Base-by-base conservation (phyloP, 306 rosid species). In the Corylus avellana region DNA sequence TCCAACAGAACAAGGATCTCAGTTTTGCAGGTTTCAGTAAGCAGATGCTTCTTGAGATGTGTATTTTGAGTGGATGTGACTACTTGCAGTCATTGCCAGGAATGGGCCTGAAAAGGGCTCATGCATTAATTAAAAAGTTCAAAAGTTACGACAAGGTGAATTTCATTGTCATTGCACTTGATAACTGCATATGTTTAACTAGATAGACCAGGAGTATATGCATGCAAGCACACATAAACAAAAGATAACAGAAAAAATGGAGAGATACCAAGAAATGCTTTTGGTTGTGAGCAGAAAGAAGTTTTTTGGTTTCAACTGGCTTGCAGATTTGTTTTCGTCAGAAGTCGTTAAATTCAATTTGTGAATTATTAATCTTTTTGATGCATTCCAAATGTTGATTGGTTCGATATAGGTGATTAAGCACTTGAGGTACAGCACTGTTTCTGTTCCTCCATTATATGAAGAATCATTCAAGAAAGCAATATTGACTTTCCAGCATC, bases 41-140 rank as follows among this genome's bases (percentile, higher is more conserved):
- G 79, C 94, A 93, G 87, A 95, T 95, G 99, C 80, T 95, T 74
- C 97, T 95, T 42, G 98, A 93, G 82, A 93, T 90, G 99, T 95
- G 99, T 82, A 91, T 91, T 90, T 79, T 95, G 86, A 95, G 99
- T 78, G 99, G 98, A 75, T 95, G 98, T 80, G 97, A 95, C 82
- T 95, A 95, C 85, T 88, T 95, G 82, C 94, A 64, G 83, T 95
- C 98, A 62, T 83, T 93, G 87, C 94, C 99, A 54, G 99, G 99
- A 83, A 93, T 95, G 98, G 99, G 99, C 69, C 91, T 91, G 68
- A 95, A 95, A 95, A 90, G 92, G 79, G 98, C 98, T 39, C 97
- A 95, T 79, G 89, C 96, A 69, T 89, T 91, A 29, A 76, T 95
- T 7, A 91, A 89, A 80, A 90, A 79, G 78, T 90, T 90, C 80